phyloP scores from a whole-genome alignment of 1,139 yeast species.

The Yamadazyma sp. region DNA sequence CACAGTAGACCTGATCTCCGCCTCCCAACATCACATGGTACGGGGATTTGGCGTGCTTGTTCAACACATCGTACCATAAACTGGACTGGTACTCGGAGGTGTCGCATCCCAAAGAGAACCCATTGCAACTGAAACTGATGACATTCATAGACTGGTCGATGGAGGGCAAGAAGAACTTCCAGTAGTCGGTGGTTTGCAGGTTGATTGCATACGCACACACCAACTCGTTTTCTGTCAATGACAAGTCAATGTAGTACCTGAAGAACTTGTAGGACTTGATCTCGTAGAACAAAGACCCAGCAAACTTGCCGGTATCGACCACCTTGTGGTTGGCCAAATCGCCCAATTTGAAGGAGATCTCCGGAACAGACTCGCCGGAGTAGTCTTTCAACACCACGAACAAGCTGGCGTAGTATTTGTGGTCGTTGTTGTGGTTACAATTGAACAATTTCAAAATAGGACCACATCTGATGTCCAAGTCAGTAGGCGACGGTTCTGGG shows the following conservation, averaged over 20 bases:
- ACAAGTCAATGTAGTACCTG: conserved; percentile 58
- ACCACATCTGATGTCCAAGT: conserved; percentile 65
- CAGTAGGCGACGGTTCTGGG: conserved; percentile 29
- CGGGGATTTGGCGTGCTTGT: conserved; percentile 56
- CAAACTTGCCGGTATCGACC: conserved; percentile 42
- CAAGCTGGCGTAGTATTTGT: conserved; percentile 63
- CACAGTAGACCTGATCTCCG: conserved; percentile 94
- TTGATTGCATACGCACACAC: conserved; percentile 61
- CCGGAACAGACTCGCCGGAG: conserved; percentile 30
- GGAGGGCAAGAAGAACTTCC: conserved; percentile 61
- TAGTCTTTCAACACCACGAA: conserved; percentile 57
- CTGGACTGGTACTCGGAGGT: conserved; percentile 68
- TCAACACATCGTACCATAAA: conserved; percentile 82
- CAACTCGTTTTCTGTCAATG: conserved; percentile 51
- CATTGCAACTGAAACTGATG: conserved; percentile 85
- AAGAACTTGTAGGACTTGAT: conserved; percentile 58
- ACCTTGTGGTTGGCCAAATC: conserved; percentile 22
- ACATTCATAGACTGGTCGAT: conserved; percentile 68
- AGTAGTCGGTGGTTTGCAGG: conserved; percentile 34
- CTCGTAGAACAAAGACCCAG: conserved; percentile 40
- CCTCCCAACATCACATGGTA: conserved; percentile 97
- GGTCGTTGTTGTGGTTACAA: conserved; percentile 45
- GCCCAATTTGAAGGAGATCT: conserved; percentile 40
- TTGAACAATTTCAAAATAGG: conserved; percentile 73
- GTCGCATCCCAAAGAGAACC: conserved; percentile 78